Evolutionary conservation across 306 rosid genomes (phyloP).

Genomic region (Medicago arabica): DNA sequence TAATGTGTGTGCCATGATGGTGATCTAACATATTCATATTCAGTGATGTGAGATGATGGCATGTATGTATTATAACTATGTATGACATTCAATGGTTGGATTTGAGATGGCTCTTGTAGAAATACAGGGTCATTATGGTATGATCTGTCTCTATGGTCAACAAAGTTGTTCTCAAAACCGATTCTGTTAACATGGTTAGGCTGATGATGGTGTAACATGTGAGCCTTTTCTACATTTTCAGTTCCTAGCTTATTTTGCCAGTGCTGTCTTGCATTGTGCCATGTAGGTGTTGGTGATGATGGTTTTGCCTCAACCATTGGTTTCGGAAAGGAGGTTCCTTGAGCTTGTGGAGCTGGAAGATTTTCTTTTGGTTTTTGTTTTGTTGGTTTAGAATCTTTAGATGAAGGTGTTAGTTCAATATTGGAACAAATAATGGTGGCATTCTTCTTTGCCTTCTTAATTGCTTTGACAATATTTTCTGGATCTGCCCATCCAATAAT

Average conservation of each 20-base stretch:
- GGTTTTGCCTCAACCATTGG: constrained; percentile 28
- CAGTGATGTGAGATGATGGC: constrained; percentile 66
- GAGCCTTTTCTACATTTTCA: constrained; percentile 53
- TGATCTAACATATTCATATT: constrained; percentile 65
- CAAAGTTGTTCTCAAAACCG: constrained; percentile 42
- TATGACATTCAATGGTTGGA: constrained; percentile 50
- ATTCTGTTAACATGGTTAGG: constrained; percentile 55
- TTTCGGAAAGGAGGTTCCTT: constrained; percentile 31
- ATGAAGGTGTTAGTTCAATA: constrained; percentile 46
- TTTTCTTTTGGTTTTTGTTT: constrained; percentile 41
- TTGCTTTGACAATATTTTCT: constrained; percentile 76
- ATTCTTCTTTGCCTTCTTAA: constrained; percentile 77
- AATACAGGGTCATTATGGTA: constrained; percentile 49
- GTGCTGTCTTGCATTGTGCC: constrained; percentile 41
- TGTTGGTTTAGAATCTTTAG: constrained; percentile 22
- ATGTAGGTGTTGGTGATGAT: constrained; percentile 44
- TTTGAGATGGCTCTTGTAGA: constrained; percentile 34
- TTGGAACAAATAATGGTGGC: constrained; percentile 71
- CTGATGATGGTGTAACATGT: constrained; percentile 51
- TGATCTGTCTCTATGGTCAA: constrained; percentile 44
- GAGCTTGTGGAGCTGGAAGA: constrained; percentile 29
- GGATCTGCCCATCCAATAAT: constrained; percentile 90
- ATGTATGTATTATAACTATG: constrained; percentile 72
- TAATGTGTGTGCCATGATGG: constrained; percentile 53
- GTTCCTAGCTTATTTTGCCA: constrained; percentile 42